Conservation (phyloP, 345 rosid species). For the Camelina sativa region DNA sequence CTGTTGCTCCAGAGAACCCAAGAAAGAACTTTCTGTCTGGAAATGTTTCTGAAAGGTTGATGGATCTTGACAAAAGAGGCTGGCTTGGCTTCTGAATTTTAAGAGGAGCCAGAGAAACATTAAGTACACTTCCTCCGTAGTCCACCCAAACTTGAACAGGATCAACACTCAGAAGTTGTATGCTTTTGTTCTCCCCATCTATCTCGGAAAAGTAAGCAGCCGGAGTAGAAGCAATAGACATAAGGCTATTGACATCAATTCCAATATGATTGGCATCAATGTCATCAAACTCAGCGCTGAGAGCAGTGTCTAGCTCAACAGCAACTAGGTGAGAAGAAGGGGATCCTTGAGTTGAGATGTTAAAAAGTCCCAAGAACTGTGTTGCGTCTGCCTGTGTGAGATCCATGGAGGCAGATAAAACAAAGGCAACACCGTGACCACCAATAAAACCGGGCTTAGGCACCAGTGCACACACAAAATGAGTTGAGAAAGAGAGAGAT, state of each 20-base stretch:
- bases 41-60: conserved; percentile 54
- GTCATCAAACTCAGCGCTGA: conserved; percentile 53
- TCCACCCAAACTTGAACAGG: conserved; percentile 67
- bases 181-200: conserved; percentile 29
- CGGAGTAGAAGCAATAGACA: conserved; percentile 43
- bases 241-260: conserved; percentile 56
- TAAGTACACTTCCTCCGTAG: conserved; percentile 48
- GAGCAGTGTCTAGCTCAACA: conserved; percentile 63
- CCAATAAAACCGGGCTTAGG: conserved; percentile 35
- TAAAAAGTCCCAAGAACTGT: conserved; percentile 59
- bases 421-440: conserved; percentile 56
- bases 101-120: conserved; percentile 55
- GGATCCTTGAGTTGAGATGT: conserved; percentile 43
- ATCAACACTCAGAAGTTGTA: conserved; percentile 51
- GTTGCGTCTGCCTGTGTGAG: conserved; percentile 30
- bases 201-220: conserved; percentile 48
- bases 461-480: conserved; percentile 50
- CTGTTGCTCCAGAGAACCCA: conserved; percentile 71
- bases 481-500: conserved; percentile 47
- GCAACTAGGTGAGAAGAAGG: conserved; percentile 56
- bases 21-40: conserved; percentile 48
- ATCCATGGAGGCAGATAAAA: conserved; percentile 46
- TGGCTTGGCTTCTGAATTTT: conserved; percentile 43
- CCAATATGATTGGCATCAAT: conserved; percentile 62
- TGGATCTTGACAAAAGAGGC: conserved; percentile 57